Evolutionary conservation across 257 asterid species (phyloP).

Genomic region (Primulina eburnea): DNA sequence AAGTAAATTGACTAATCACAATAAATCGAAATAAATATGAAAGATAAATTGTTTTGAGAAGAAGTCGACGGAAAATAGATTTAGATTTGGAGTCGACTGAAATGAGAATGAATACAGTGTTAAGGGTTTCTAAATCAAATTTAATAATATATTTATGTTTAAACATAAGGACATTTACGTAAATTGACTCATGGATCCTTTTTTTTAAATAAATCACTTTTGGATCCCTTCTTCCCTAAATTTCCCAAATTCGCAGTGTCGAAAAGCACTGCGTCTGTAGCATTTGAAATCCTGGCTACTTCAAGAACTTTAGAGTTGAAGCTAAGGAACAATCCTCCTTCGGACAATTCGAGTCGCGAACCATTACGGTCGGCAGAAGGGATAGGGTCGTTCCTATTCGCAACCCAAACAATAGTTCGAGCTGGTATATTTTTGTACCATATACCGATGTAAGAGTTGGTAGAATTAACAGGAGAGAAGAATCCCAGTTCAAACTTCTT

Average conservation of each 20-base stretch:
- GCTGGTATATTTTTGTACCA: slow-evolving; percentile 40
- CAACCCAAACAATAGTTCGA: slow-evolving; percentile 48
- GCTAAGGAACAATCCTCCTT: slow-evolving; percentile 28
- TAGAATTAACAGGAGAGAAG: slow-evolving; percentile 27
- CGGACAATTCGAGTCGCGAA: slow-evolving; percentile 3
- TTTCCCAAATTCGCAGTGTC: slow-evolving; percentile 52
- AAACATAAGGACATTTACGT: too few species aligned
- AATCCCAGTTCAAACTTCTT: slow-evolving; percentile 39
- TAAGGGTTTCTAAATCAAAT: too few species aligned
- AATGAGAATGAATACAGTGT: too few species aligned
- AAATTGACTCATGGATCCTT: too few species aligned
- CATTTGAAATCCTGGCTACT: not conserved
- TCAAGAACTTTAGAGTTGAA: not conserved
- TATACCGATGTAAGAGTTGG: slow-evolving; percentile 34
- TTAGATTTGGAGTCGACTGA: too few species aligned
- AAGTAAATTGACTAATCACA: too few species aligned
- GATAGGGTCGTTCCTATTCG: slow-evolving; percentile 37
- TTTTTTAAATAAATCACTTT: too few species aligned
- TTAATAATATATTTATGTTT: too few species aligned
- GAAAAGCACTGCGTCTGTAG: slow-evolving; percentile 24
- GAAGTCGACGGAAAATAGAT: too few species aligned
- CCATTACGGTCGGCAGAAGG: not conserved
- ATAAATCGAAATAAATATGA: too few species aligned
- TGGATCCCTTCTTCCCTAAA: too few species aligned
- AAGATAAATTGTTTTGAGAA: too few species aligned